Percentiles rank a stretch among this genome's conserved stretches.
Evolutionary conservation across 805 yeast species (phyloP).

Genomic region (Saccharomycopsis selenospora): DNA sequence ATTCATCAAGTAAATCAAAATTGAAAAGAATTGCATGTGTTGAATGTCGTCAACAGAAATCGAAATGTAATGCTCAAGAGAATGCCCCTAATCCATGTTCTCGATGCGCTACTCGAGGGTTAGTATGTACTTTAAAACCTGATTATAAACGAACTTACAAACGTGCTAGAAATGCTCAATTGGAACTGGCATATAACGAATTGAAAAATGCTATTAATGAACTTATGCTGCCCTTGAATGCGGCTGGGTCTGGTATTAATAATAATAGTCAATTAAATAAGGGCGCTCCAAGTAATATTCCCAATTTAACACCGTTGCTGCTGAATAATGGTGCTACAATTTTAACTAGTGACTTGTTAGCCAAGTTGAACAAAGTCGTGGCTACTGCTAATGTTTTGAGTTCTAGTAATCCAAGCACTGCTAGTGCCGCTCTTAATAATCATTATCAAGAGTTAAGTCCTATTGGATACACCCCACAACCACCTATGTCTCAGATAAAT

Average conservation of each 20-base stretch:
- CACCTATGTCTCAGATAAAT: too few species aligned
- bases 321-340: conserved; percentile 1
- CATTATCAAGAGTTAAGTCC: background rate
- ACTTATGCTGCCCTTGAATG: conserved; percentile 13
- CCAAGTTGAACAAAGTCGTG: conserved; percentile 16
- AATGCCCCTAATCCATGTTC: conserved; percentile 74
- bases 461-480: background rate
- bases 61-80: conserved; percentile 80
- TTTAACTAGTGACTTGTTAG: conserved; percentile 13
- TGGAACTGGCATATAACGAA: conserved; percentile 74
- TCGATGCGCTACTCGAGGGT: conserved; percentile 64
- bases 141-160: conserved; percentile 88
- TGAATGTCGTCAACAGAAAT: conserved; percentile 93
- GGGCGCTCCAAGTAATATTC: conserved; percentile 2
- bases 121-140: conserved; percentile 65
- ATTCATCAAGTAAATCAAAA: background rate
- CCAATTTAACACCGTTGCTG: too few species aligned
- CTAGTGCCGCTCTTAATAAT: background rate
- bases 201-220: conserved; percentile 46
- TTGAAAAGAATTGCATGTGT: conserved; percentile 77
- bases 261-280: conserved; percentile 19
- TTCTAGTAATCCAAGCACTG: background rate
- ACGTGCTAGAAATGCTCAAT: conserved; percentile 72
- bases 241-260: background rate
- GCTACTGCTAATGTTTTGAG: conserved; percentile 18